Evolutionary conservation across 1,139 yeast genomes (phyloP).

Genomic region (Pichiaceae sp.): DNA sequence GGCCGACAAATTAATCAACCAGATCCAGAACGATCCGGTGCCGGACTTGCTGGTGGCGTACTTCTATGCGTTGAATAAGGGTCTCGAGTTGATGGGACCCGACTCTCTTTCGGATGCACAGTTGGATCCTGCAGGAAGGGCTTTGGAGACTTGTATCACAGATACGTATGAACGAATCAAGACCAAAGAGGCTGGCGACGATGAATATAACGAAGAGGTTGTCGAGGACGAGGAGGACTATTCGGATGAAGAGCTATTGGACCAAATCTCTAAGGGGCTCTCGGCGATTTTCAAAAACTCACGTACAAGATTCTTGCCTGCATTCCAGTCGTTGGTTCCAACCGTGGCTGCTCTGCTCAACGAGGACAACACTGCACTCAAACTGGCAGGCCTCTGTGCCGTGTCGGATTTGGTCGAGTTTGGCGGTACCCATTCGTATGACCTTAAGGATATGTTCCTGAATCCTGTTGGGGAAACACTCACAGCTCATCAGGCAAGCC

Average conservation of each 20-base stretch:
- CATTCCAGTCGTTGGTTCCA: conserved; percentile 50
- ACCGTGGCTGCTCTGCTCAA: conserved; percentile 46
- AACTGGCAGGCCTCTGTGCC: conserved; percentile 73
- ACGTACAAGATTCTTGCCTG: conserved; percentile 50
- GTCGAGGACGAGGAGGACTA: conserved; percentile 79
- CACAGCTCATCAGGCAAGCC: conserved; percentile 57
- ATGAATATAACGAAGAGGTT: conserved; percentile 65
- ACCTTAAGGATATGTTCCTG: conserved; percentile 57
- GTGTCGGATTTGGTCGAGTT: conserved; percentile 75
- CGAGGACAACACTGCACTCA: conserved; percentile 60
- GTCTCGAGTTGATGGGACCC: conserved; percentile 60
- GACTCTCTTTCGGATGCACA: conserved; percentile 51
- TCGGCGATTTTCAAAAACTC: conserved; percentile 66
- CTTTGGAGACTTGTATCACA: conserved; percentile 52
- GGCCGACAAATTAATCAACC: conserved; percentile 59
- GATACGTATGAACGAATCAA: conserved; percentile 69
- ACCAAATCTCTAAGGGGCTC: conserved; percentile 74
- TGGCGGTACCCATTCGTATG: conserved; percentile 61
- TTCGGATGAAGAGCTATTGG: conserved; percentile 82
- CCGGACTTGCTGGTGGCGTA: conserved; percentile 76
- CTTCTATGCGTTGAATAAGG: conserved; percentile 63
- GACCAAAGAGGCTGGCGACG: conserved; percentile 62
- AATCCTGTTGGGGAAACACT: conserved; percentile 58
- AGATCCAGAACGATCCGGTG: conserved; percentile 70
- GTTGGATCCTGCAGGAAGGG: conserved; percentile 47